Conservation (phyloP, 1,284 basidiomycete genomes). For the Ustilago lituana region DNA sequence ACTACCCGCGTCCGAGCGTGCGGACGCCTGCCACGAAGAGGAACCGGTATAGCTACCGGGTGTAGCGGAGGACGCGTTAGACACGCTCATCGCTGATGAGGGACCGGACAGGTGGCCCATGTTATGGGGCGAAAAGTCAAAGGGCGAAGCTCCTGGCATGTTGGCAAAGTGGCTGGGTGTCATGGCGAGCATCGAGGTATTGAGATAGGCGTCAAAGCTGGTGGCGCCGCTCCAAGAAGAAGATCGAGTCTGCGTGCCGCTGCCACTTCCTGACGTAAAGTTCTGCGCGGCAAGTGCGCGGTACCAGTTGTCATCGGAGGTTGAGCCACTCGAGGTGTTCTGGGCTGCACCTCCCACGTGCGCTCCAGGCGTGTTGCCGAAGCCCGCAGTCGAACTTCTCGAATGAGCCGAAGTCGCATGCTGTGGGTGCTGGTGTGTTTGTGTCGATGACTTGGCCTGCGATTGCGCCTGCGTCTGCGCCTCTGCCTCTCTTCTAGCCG, state of each 20-base stretch:
- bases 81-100: slow-evolving; percentile 22
- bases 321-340: slow-evolving; percentile 1
- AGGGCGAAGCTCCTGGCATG: slow-evolving; percentile 28
- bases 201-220: slow-evolving; percentile 43
- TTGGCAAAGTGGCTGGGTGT: slow-evolving; percentile 23
- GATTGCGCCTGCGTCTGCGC: slow-evolving; percentile 16
- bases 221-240: slow-evolving; percentile 31
- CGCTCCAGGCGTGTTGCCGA: slow-evolving; percentile 7
- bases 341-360: slow-evolving; percentile 8
- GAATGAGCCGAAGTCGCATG: slow-evolving; percentile 10
- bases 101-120: slow-evolving; percentile 17
- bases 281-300: slow-evolving; percentile 27
- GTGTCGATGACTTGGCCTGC: slow-evolving; percentile 1
- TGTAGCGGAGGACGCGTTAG: slow-evolving; percentile 27
- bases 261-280: slow-evolving; percentile 8
- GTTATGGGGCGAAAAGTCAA: slow-evolving; percentile 32
- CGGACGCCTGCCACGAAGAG: slow-evolving; percentile 20
- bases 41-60: slow-evolving; percentile 34
- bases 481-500: slow-evolving; percentile 30
- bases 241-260: slow-evolving; percentile 28
- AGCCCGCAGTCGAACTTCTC: slow-evolving; percentile 10
- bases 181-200: slow-evolving; percentile 41
- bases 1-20: slow-evolving; percentile 25
- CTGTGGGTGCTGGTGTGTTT: not conserved
- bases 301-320: slow-evolving; percentile 33